Base-by-base conservation (phyloP, 2,329 filamentous ascomycete species). In the Saccharata proteae region DNA sequence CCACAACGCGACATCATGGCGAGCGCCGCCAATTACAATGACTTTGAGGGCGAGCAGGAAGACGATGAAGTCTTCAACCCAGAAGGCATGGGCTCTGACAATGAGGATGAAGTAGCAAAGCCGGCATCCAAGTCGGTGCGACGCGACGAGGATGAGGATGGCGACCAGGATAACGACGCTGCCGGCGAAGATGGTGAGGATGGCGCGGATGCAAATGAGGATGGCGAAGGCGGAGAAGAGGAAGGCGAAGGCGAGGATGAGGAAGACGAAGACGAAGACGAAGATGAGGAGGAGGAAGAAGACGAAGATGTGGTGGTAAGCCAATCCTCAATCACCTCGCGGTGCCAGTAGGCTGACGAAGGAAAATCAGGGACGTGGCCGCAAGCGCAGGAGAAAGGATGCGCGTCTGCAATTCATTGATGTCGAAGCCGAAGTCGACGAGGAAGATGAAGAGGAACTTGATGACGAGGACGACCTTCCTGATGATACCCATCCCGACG, bases 371-470 rank as follows among this genome's bases (percentile, higher is more conserved):
- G 69, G 67, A 36, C 74, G 83, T 49, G 81, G 82, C 35, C 73
- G 80, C 46, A 96, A 96, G 58, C 80, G 86, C 36, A 61, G 68
- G 49, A 78, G 77, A 54, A 74, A 74, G 53, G 75, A 80, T 42
- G 71, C 71, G 41, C 74, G 83, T 40, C 82, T 83, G 45, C 77
- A 80, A 48, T 94, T 94, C 73, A 77, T 98, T 61, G 90, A 98
- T 74, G 83, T 88, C 49, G 90, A 98, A 67, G 90, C 90, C 54
- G 90, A 94, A 61, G 90, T 98, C 44, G 90, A 96, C 50, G 90
- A 81, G 37, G 77, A 93, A 41, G 84, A 92, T 30, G 88, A 94
- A 44, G 84, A 92, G 44, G 85, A 93, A 33, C 75, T 82, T 37
- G 77, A 69, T 35, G 84, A 84, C 35, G 84, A 69, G 35, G 85